Evolutionary conservation across 495 filamentous ascomycete species (phyloP).

Genomic region (Talaromyces trachyspermus): DNA sequence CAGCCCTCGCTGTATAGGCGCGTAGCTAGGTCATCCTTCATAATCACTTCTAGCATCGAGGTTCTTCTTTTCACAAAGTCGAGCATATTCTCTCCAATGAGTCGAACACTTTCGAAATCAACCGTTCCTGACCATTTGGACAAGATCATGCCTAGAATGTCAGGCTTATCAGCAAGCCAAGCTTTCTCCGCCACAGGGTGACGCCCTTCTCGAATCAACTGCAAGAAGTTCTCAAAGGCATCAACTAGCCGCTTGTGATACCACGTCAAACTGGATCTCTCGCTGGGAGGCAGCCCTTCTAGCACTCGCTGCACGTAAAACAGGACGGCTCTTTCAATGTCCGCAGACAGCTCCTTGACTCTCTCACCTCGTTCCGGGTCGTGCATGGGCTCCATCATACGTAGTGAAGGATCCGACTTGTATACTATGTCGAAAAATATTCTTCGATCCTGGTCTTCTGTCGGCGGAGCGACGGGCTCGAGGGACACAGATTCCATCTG

Average conservation of each 20-base stretch:
- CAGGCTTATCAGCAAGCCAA: conserved; percentile 22
- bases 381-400: background rate
- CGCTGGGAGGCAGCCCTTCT: conserved; percentile 5
- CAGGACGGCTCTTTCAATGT: conserved; percentile 8
- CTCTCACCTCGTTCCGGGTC: background rate
- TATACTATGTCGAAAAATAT: too few species aligned
- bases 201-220: background rate
- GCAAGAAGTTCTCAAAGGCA: conserved; percentile 6
- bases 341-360: background rate
- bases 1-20: conserved; percentile 24
- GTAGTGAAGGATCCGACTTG: too few species aligned
- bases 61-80: conserved; percentile 29
- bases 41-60: conserved; percentile 35
- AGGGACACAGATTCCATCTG: too few species aligned
- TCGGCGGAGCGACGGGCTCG: too few species aligned
- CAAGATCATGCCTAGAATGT: conserved; percentile 10
- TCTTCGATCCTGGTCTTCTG: too few species aligned
- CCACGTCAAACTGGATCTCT: background rate
- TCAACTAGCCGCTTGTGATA: conserved; percentile 6
- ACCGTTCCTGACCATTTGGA: conserved; percentile 9
- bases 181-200: conserved; percentile 12
- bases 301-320: conserved; percentile 16
- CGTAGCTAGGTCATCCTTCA: conserved; percentile 28
- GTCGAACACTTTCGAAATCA: conserved; percentile 17
- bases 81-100: conserved; percentile 30